These are phyloP conservation scores for Saururus chinensis DNA, from an alignment of 164 flowering plant species.

Conservation along the genomic window DNA sequence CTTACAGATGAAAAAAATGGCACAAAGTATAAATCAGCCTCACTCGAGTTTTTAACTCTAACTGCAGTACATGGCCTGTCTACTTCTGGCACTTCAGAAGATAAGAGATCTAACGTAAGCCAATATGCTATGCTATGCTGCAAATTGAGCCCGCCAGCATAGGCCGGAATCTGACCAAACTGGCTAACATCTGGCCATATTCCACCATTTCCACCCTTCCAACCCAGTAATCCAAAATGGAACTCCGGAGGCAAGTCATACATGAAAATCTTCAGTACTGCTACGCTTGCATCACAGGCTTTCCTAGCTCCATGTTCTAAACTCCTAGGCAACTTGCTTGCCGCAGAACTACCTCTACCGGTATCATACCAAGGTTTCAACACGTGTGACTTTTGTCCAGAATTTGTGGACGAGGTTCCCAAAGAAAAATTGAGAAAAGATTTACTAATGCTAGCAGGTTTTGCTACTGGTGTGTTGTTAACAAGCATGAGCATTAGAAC, in stretches of 20 bases:
- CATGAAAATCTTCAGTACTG: slow-evolving; percentile 53
- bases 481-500: slow-evolving; percentile 24
- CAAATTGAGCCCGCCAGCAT: slow-evolving; percentile 83
- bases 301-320: slow-evolving; percentile 9
- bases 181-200: slow-evolving; percentile 60
- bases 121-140: slow-evolving; percentile 92
- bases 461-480: slow-evolving; percentile 31
- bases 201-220: slow-evolving; percentile 37
- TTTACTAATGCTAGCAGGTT: slow-evolving; percentile 12
- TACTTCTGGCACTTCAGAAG: slow-evolving; percentile 31
- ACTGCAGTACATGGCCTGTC: slow-evolving; percentile 45
- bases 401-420: slow-evolving; percentile 3
- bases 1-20: slow-evolving; percentile 89
- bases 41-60: slow-evolving; percentile 59
- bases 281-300: slow-evolving; percentile 27
- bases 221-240: slow-evolving; percentile 76
- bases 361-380: not conserved
- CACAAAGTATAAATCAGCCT: slow-evolving; percentile 73
- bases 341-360: slow-evolving; percentile 7
- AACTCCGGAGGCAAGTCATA: slow-evolving; percentile 82
- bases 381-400: slow-evolving; percentile 4
- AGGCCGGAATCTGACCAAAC: slow-evolving; percentile 31
- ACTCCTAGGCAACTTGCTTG: slow-evolving; percentile 5
- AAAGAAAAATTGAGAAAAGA: slow-evolving; percentile 11
- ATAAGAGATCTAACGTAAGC: slow-evolving; percentile 84